phyloP scores from a whole-genome alignment of 2,329 filamentous ascomycete genomes.

The Alternaria brassicae region DNA sequence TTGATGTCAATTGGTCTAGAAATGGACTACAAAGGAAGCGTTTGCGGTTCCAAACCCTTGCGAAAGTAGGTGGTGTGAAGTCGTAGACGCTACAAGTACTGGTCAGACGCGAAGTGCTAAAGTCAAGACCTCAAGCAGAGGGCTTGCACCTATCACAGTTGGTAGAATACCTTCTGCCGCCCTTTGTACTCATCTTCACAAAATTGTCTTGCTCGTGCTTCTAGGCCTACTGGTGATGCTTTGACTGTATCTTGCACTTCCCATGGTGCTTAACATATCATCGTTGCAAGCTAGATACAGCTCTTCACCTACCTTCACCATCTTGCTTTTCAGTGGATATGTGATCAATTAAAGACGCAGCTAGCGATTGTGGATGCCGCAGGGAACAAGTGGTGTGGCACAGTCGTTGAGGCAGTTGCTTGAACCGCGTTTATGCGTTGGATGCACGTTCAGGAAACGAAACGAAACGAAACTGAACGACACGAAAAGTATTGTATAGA shows the following conservation, averaged over 20 bases:
- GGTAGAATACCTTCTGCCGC: background rate
- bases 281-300: background rate
- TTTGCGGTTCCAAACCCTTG: background rate
- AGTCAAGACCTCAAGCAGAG: background rate
- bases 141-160: background rate
- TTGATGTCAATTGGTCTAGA: background rate
- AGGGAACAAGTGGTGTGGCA: background rate
- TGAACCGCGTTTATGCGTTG: slow-evolving; percentile 10
- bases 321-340: background rate
- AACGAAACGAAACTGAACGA: background rate
- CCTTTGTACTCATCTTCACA: no score
- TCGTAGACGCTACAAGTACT: background rate
- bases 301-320: background rate
- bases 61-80: background rate
- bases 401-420: background rate
- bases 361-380: background rate
- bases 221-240: background rate
- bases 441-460: background rate
- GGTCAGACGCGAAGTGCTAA: background rate
- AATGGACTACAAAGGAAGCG: background rate
- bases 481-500: background rate
- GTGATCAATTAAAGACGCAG: background rate
- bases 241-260: background rate
- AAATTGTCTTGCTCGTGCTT: background rate
- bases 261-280: background rate